phyloP scores from a whole-genome alignment of 2,329 filamentous ascomycete species.

The Allantophomopsis lycopodina region DNA sequence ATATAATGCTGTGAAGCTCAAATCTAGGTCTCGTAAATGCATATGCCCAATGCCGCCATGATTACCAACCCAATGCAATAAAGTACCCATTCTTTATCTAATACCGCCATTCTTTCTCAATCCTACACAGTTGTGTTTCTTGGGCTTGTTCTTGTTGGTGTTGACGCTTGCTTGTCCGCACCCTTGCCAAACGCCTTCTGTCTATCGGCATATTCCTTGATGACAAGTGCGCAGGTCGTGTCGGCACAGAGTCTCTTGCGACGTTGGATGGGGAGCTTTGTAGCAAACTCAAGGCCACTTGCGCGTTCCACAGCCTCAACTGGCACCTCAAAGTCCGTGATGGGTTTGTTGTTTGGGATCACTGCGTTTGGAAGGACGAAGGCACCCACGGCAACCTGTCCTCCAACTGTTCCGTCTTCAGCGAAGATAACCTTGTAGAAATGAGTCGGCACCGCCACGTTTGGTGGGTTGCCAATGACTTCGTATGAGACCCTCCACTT shows the following conservation, averaged over 20 bases:
- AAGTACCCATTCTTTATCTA: neutral
- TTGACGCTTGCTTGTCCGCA: constrained; percentile 5
- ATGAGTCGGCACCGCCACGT: constrained; percentile 91
- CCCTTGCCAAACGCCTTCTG: constrained; percentile 38
- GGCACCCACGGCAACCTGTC: constrained; percentile 77
- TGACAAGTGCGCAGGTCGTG: constrained; percentile 67
- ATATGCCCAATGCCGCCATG: neutral
- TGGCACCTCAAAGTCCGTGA: constrained; percentile 89
- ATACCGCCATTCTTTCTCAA: no score
- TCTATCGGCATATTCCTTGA: constrained; percentile 60
- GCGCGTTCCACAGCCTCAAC: constrained; percentile 86
- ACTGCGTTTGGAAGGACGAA: constrained; percentile 89
- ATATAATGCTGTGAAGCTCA: no score
- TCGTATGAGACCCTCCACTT: constrained; percentile 97
- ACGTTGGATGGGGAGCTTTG: constrained; percentile 59
- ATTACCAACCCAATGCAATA: constrained; percentile 2
- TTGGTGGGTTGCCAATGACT: constrained; percentile 85
- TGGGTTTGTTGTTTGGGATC: constrained; percentile 77
- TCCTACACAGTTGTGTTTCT: constrained; percentile 7
- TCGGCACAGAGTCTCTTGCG: constrained; percentile 76
- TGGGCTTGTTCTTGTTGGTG: constrained; percentile 14
- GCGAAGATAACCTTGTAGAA: constrained; percentile 99
- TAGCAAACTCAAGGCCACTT: constrained; percentile 81
- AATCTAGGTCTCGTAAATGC: no score
- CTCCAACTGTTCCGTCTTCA: constrained; percentile 59